phyloP scores from a whole-genome alignment of 805 yeast genomes.

The Zygosaccharomyces pseudorouxii region DNA sequence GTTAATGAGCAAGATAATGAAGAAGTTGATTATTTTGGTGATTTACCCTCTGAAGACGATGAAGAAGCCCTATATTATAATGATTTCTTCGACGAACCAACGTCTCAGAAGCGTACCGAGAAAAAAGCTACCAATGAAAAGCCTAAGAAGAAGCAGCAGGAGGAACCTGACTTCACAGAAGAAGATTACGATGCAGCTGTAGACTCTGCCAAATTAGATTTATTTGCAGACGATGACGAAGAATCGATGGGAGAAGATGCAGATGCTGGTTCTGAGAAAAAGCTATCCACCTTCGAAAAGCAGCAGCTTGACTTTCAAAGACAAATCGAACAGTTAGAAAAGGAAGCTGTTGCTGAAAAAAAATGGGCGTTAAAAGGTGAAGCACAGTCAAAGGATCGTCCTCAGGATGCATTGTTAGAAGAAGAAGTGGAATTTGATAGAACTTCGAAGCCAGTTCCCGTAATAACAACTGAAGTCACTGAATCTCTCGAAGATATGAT shows the following conservation, averaged over 20 bases:
- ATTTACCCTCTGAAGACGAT: constrained; percentile 45
- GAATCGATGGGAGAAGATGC: constrained; percentile 21
- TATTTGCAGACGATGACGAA: constrained; percentile 45
- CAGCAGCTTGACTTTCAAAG: constrained; percentile 72
- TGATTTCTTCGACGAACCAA: constrained; percentile 56
- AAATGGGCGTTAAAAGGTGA: constrained; percentile 96
- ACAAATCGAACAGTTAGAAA: constrained; percentile 76
- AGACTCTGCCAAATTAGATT: constrained; percentile 57
- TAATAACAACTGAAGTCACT: constrained; percentile 83
- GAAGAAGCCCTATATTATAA: constrained; percentile 56
- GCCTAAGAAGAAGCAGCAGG: constrained; percentile 15
- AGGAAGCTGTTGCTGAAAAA: constrained; percentile 84
- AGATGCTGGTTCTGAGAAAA: constrained; percentile 27
- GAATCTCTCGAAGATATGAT: constrained; percentile 86
- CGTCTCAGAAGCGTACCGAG: constrained; percentile 6
- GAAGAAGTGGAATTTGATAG: constrained; percentile 88
- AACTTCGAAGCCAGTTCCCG: constrained; percentile 93
- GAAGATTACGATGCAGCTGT: constrained; percentile 60
- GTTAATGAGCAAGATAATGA: constrained; percentile 44
- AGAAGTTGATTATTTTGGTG: constrained; percentile 48
- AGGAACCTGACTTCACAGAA: constrained; percentile 47
- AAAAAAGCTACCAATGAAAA: neutral
- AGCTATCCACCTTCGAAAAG: constrained; percentile 70
- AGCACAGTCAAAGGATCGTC: constrained; percentile 74
- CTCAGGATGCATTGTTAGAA: constrained; percentile 74